phyloP scores from a whole-genome alignment of 345 rosid genomes.

The Brassica incana region DNA sequence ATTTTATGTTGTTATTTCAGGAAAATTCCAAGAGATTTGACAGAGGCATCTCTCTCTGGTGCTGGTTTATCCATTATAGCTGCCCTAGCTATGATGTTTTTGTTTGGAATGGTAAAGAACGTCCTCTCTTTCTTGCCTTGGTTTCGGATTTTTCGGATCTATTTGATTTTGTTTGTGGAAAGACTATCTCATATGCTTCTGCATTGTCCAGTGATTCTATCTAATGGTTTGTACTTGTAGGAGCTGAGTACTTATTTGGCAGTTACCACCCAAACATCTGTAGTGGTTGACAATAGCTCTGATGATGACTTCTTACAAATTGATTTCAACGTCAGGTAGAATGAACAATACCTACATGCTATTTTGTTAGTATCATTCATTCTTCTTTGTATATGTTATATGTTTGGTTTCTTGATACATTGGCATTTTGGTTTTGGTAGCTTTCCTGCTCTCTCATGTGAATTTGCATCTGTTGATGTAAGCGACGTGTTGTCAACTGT shows the following conservation, averaged over 20 bases:
- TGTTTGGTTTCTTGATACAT: not conserved
- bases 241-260: conserved; percentile 82
- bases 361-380: not conserved
- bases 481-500: conserved; percentile 90
- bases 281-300: conserved; percentile 84
- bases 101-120: conserved; percentile 89
- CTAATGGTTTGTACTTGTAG: conserved; percentile 42
- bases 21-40: conserved; percentile 98
- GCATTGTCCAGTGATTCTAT: conserved; percentile 1
- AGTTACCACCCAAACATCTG: conserved; percentile 70
- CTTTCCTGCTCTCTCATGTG: conserved; percentile 97
- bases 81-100: conserved; percentile 80
- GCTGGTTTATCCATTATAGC: conserved; percentile 92
- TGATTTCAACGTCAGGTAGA: conserved; percentile 83
- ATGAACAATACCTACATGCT: not conserved
- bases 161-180: not conserved
- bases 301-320: conserved; percentile 92
- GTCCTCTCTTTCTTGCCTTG: not conserved
- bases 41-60: conserved; percentile 95
- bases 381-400: not conserved
- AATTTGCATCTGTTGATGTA: conserved; percentile 93
- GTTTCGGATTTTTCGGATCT: not conserved
- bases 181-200: not conserved
- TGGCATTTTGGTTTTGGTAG: conserved; percentile 47
- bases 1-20: conserved; percentile 44